Evolutionary conservation across 1,284 basidiomycete genomes (phyloP), one percentile per base, ranked within the genome.

Genomic region (Sphaerobolus stellatus): DNA sequence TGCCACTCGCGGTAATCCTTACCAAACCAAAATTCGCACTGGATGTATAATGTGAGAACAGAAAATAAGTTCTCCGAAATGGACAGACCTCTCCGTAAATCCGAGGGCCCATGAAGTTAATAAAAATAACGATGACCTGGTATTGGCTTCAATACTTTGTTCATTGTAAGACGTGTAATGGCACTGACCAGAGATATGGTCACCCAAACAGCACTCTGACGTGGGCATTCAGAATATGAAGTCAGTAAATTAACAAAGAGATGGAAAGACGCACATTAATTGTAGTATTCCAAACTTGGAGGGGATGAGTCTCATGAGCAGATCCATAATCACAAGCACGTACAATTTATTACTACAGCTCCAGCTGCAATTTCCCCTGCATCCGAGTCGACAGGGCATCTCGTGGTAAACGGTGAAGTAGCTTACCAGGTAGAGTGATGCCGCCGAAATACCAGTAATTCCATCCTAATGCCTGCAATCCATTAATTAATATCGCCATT

Each of bases 371-470:
- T 71, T 64, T 94, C 91, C 4, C 88, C 86, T 34, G 50, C 40
- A n/a, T n/a, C 44, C 30, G 11, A n/a, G 27, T 20, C 18, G 1
- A 1, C 14, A 24, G 7, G 29, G 18, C 25, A 29, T 44, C 11
- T 29, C 8, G 24, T 22, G 30, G 24, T 8, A 34, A 27, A 8
- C 18, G 49, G 20, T 9, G 27, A 18, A 18, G 29, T 29, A 24
- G 36, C 48, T 31, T 20, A 52, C 50, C 50, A 4, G 91, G 90
- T 18, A 92, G 75, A 52, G 90, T 71, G 56, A 86, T 79, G 0
- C 70, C 73, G 82, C 86, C 88, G 62, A 84, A 86, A 66, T 86
- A 88, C 83, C 84, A 88, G 66, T 90, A 91, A 63, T 90, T 86
- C 86, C 87, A 92, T 11, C 89, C 90, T 82, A 89, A 83, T 13